These are phyloP conservation scores for Naegleria gruberi DNA, from an alignment of 208 protist genomes.

Conservation along the genomic window DNA sequence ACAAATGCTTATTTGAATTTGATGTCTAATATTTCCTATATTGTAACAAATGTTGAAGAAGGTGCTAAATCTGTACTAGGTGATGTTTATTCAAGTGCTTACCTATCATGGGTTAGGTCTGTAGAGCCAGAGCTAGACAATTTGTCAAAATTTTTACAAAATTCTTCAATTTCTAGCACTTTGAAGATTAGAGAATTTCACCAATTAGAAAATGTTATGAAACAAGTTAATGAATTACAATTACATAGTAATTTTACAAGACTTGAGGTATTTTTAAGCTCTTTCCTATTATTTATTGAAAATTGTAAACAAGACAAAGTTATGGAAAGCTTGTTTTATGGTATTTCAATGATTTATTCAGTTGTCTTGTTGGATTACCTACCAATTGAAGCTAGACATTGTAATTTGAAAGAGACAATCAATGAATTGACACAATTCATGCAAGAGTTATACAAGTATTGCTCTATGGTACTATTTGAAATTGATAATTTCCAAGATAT, in stretches of 20 bases:
- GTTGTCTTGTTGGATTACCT: not conserved
- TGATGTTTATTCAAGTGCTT: no score
- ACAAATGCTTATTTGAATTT: no score
- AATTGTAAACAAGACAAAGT: not conserved
- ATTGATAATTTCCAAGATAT: not conserved
- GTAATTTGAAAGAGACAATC: not conserved
- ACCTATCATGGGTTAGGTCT: no score
- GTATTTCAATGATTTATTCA: not conserved
- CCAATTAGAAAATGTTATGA: not conserved
- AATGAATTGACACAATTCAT: not conserved
- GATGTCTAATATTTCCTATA: no score
- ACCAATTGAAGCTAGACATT: not conserved
- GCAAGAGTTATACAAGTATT: not conserved
- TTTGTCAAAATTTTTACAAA: not conserved
- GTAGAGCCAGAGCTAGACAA: no score
- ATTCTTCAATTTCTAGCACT: not conserved
- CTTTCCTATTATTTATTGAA: not conserved
- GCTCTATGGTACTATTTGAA: not conserved
- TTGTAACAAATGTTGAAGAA: no score
- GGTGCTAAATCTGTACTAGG: no score
- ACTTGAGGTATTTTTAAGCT: not conserved
- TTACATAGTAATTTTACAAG: no score
- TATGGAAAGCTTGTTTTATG: not conserved
- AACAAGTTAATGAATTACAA: no score
- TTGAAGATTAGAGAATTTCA: not conserved